Evolutionary conservation across 176 grass and related monocot genomes (phyloP), one percentile per base, ranked within the genome.

Genomic region (Oryza meyeriana): DNA sequence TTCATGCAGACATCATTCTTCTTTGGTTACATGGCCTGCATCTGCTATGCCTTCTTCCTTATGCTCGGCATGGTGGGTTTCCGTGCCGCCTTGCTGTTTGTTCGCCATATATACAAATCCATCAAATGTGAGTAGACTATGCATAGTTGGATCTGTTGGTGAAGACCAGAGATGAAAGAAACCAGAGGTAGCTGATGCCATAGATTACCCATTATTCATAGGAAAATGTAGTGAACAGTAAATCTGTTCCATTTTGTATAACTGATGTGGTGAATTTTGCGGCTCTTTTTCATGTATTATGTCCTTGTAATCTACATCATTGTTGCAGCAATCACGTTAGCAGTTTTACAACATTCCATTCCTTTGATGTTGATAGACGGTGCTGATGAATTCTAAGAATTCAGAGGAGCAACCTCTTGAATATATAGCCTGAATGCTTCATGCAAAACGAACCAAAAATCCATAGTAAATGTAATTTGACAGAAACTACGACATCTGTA

Each of bases 1-100:
- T 98, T 98, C 80, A 91, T 98, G 95, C 95, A 98, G 81, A 98
- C 95, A 52, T 98, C 95, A 40, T 98, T 98, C 90, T 98, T 98
- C 90, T 98, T 98, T 69, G 92, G 95, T 28, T 98, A 98, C 85
- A 98, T 98, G 95, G 92, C 95, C 78, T 98, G 95, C 80, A 95
- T 98, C 77, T 98, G 95, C 85, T 98, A 95, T 69, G 95, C 92
- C 30, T 98, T 98, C 79, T 98, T 98, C 85, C 85, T 98, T 40
- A 90, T 96, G 92, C 92, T 98, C 0, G 95, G 95, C 20, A 91
- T 94, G 90, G 88, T 98, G 58, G 95, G 95, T 38, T 98, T 98
- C 90, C 90, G 86, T 17, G 92, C 95, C 4, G 68, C 95, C 52
- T 72, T 98, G 78, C 87, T 98, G 71, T 98, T 98, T 81, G 95